Evolutionary conservation across 192 early-diverging fungal genomes (phyloP), one percentile per base, ranked within the genome.

Genomic region (Paraglomus occultum): DNA sequence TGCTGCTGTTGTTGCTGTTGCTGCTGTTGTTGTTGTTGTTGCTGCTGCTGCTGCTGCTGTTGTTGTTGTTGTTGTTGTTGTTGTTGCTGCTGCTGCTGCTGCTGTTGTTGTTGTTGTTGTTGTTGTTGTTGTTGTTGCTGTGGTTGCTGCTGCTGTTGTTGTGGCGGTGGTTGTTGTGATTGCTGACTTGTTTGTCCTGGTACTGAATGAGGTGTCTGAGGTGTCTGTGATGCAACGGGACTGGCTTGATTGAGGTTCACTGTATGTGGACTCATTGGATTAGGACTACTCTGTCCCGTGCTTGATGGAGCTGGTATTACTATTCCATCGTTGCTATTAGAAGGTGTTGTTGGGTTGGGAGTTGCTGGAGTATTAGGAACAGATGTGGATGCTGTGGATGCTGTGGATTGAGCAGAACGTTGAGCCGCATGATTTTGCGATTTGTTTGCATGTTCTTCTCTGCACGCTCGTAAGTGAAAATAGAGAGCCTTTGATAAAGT

Each of bases 401-500:
- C 50, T 38, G 54, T 51, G 40, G 54, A 51, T n/a, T 71, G 67
- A 4, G 54, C 43, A 44, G 31, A 31, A 31, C 15, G n/a, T 70
- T 72, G 65, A 39, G 17, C 15, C 39, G 20, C 11, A 38, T 48
- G 69, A 73, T 52, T 50, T 72, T 67, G 59, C 55, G 82, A 90
- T 57, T 92, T 91, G 46, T 88, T 78, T 17, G 85, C 74, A 57
- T 85, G 85, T 64, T 99, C 98, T 74, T 98, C 98, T 71, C 90
- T 91, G 6, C 92, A 85, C 0, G 98, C 95, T 43, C 98, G 83
- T 54, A 99, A 80, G 43, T 91, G 92, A 74, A 97, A 99, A 78
- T 98, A 93, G 57, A 99, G 75, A 0, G 96, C 93, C 88, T 98
- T 62, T 72, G 72, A 67, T 51, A 58, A 71, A 70, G 17, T 42